Conservation (phyloP, 768 basidiomycete genomes). For the Amanita fuliginea region DNA sequence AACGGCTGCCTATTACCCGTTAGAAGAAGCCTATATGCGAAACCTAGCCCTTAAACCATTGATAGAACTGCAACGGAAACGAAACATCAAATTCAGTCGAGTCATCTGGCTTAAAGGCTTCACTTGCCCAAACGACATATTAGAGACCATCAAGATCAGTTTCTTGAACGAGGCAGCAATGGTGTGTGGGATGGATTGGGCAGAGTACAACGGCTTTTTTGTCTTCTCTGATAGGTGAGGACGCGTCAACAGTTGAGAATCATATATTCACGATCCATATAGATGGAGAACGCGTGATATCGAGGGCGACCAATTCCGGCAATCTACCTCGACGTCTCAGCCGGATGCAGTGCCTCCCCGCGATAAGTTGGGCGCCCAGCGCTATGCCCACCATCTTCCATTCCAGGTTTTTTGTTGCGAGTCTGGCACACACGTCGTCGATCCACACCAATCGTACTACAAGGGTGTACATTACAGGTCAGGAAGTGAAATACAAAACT, state of each 20-base stretch:
- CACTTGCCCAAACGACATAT: slow-evolving; percentile 95
- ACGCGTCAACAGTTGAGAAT: background rate
- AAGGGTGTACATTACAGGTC: slow-evolving; percentile 78
- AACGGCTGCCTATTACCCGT: slow-evolving; percentile 83
- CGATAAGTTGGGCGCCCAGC: slow-evolving; percentile 66
- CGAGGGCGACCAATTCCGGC: slow-evolving; percentile 95
- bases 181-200: slow-evolving; percentile 99
- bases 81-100: slow-evolving; percentile 75
- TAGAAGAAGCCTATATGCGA: slow-evolving; percentile 90
- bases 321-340: slow-evolving; percentile 88
- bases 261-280: background rate
- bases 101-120: slow-evolving; percentile 99
- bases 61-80: slow-evolving; percentile 63
- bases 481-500: slow-evolving; percentile 73
- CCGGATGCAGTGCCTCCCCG: slow-evolving; percentile 88
- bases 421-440: slow-evolving; percentile 93
- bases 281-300: slow-evolving; percentile 98
- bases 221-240: slow-evolving; percentile 89
- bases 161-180: slow-evolving; percentile 88
- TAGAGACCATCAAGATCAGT: slow-evolving; percentile 91
- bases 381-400: slow-evolving; percentile 87
- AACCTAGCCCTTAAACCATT: slow-evolving; percentile 91
- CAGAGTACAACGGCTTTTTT: slow-evolving; percentile 93
- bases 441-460: slow-evolving; percentile 95
- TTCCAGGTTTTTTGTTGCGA: slow-evolving; percentile 99